Base-by-base conservation (phyloP, 306 rosid genomes). In the Senna tora region DNA sequence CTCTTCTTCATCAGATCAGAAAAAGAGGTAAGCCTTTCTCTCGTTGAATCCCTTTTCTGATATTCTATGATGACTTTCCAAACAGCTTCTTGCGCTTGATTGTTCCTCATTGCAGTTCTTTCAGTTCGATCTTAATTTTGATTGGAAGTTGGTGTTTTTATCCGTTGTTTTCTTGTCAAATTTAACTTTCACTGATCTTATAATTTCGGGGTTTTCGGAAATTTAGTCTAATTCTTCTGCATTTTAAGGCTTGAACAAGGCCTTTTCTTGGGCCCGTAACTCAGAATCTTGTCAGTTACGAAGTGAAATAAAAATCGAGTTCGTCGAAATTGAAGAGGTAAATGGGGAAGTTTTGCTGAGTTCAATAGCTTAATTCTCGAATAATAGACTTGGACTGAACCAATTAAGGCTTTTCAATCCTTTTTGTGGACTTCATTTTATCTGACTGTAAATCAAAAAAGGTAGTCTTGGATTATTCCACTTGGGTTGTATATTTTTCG, bases 1-100 rank as follows among this genome's bases (percentile, higher is more conserved):
- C 87, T 69, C 80, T 57, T 30, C 75, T 56, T 77, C 67, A 67
- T 57, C 92, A 74, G 90, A 89, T 93, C 97, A 84, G 80, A 34
- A 56, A 39, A 62, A 62, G n/a, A 72, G 88, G 84, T 79, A 38
- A 9, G 75, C 47, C 64, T 32, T 74, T 46, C 58, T 54, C 81
- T 56, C 74, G 19, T 50, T 65, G 9, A 90, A 86, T 84, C 89
- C 81, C 46, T 65, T 65, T 79, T 17, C 55, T 59, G 58, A 13
- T 36, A 36, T 38, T 38, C 46, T 61, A 38, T 1, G 32, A 5
- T 61, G 49, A 61, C 67, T 34, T 9, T 59, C 25, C 28, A 34
- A 33, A 5, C 25, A 16, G 46, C 20, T 34, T 59, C 28, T 16
- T 8, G 65, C 65, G 14, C 65, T 36, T 60, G 15, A 19, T 61